A percentile compares a stretch with the other conserved stretches of the same genome.
phyloP scores from a whole-genome alignment of 371 early-diverging fungal genomes.

The Mucor velutinosus region DNA sequence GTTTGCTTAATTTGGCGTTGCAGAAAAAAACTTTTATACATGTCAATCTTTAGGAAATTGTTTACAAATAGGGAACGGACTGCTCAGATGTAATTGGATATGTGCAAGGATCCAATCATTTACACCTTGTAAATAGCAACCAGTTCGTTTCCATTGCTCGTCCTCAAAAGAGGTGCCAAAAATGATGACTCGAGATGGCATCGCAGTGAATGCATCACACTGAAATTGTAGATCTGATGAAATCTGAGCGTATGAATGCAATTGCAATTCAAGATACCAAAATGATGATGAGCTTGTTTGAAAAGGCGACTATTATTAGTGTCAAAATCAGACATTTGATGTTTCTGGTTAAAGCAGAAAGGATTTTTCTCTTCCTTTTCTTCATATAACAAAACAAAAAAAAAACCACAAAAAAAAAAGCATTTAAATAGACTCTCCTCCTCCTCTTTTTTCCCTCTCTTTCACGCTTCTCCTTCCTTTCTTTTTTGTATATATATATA shows the following conservation, averaged over 20 bases:
- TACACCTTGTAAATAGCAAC: background rate
- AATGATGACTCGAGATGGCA: background rate
- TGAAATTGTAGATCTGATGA: background rate
- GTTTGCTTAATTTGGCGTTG: background rate
- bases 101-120: background rate
- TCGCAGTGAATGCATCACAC: background rate
- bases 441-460: background rate
- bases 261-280: background rate
- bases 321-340: background rate
- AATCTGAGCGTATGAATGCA: background rate
- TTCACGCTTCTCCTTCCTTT: background rate
- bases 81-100: background rate
- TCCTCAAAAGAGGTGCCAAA: background rate
- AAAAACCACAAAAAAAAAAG: background rate
- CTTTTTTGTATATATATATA: conserved; percentile 1
- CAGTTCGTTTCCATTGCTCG: background rate
- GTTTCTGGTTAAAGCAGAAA: background rate
- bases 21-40: background rate
- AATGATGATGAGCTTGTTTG: background rate
- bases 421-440: background rate
- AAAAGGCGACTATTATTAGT: background rate
- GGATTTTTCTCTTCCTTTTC: background rate
- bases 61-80: conserved; percentile 1
- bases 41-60: background rate
- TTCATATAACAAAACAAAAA: background rate